Conservation (phyloP, 305 asterid genomes). For the Andrographis paniculata region DNA sequence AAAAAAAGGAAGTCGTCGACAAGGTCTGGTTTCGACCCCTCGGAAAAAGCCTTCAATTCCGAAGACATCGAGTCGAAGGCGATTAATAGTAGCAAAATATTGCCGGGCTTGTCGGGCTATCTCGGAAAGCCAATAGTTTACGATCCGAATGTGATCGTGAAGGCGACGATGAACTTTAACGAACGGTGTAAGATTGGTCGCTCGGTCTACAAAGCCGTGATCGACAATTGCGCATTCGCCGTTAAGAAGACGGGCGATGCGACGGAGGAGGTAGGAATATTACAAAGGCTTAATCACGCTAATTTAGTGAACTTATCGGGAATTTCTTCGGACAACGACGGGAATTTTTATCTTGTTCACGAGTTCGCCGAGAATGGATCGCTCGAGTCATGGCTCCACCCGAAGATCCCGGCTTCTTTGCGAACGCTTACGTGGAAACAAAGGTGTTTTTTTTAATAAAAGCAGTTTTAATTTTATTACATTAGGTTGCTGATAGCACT, state of each 20-base stretch:
- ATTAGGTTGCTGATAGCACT: too few species aligned
- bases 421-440: slow-evolving; percentile 44
- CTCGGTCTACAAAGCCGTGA: slow-evolving; percentile 51
- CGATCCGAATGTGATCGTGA: slow-evolving; percentile 47
- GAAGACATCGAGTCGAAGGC: slow-evolving; percentile 4
- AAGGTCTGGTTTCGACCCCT: slow-evolving; percentile 16
- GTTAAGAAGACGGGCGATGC: slow-evolving; percentile 56
- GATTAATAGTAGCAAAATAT: slow-evolving; percentile 45
- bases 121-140: slow-evolving; percentile 54
- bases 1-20: too few species aligned
- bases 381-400: slow-evolving; percentile 48
- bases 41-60: slow-evolving; percentile 13
- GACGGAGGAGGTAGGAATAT: slow-evolving; percentile 44
- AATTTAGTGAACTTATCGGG: slow-evolving; percentile 69
- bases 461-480: too few species aligned
- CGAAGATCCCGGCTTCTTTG: slow-evolving; percentile 20
- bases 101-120: slow-evolving; percentile 70
- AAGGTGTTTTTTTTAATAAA: too few species aligned
- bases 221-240: slow-evolving; percentile 37
- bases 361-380: slow-evolving; percentile 70
- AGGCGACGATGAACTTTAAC: slow-evolving; percentile 49
- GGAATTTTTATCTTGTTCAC: slow-evolving; percentile 38
- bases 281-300: slow-evolving; percentile 65
- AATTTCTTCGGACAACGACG: slow-evolving; percentile 43
- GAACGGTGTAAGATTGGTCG: slow-evolving; percentile 47